phyloP scores from a whole-genome alignment of 305 asterid species.

The Rubia balearica region DNA sequence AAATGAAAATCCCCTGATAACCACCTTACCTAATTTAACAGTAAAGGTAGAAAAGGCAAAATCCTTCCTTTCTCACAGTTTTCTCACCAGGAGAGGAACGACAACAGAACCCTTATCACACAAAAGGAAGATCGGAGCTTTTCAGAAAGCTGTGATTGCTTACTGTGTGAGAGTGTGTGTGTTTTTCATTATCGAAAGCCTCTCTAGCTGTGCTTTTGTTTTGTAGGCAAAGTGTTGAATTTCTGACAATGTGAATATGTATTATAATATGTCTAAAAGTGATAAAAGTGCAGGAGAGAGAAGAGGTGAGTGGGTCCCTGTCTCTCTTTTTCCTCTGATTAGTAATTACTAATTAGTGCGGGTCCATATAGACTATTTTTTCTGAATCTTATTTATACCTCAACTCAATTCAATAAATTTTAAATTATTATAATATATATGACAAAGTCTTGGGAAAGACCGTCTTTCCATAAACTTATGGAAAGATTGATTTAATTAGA shows the following conservation, averaged over 20 bases:
- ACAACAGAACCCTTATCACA: constrained; percentile 23
- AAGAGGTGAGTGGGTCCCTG: constrained; percentile 39
- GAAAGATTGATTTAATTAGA: too few relatives aligned
- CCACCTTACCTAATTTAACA: constrained; percentile 33
- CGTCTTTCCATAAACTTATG: too few relatives aligned
- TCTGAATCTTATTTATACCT: too few relatives aligned
- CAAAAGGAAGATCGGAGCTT: constrained; percentile 35
- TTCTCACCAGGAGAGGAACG: constrained; percentile 10
- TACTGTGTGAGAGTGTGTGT: constrained; percentile 8
- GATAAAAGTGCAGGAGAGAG: constrained; percentile 53
- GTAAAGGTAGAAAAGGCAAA: constrained; percentile 17
- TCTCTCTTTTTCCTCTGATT: constrained; percentile 22
- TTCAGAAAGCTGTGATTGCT: constrained; percentile 15
- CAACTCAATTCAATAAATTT: too few relatives aligned
- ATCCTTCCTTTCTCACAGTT: constrained; percentile 27
- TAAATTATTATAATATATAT: too few relatives aligned
- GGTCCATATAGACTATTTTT: too few relatives aligned
- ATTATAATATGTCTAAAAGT: constrained; percentile 25
- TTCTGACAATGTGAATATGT: constrained; percentile 28
- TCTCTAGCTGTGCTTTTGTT: constrained; percentile 15
- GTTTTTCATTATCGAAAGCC: constrained; percentile 7
- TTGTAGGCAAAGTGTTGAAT: constrained; percentile 22
- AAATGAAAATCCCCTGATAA: constrained; percentile 25
- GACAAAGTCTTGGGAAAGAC: too few relatives aligned
- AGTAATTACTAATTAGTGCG: not conserved